A percentile compares a stretch with the other conserved stretches of the same genome.
phyloP scores from a whole-genome alignment of 2,329 filamentous ascomycete genomes.

The Nigrograna mackinnonii region DNA sequence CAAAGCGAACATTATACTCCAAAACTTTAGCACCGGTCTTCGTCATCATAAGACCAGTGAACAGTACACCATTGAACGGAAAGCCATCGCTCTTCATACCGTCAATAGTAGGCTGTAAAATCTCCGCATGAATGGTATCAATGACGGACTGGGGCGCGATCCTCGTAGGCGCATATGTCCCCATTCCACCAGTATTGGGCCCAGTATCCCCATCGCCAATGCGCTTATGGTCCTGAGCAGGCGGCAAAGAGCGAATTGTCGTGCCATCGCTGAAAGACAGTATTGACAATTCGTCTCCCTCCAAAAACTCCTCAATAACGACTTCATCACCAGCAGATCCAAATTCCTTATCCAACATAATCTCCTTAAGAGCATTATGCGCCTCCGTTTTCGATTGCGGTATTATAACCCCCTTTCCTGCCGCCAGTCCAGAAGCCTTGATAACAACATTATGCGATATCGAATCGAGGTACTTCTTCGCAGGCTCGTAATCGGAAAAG shows the following conservation, averaged over 20 bases:
- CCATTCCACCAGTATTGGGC: constrained; percentile 97
- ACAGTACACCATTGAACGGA: constrained; percentile 68
- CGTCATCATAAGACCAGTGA: constrained; percentile 94
- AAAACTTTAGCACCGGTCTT: constrained; percentile 77
- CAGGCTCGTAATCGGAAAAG: constrained; percentile 76
- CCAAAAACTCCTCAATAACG: constrained; percentile 91
- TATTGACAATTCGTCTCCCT: constrained; percentile 90
- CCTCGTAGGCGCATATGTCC: constrained; percentile 82
- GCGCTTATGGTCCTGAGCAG: constrained; percentile 96
- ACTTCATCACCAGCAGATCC: constrained; percentile 86
- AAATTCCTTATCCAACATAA: constrained; percentile 89
- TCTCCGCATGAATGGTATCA: constrained; percentile 74
- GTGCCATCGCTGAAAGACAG: constrained; percentile 90
- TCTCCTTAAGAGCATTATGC: constrained; percentile 77
- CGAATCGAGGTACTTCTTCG: constrained; percentile 67
- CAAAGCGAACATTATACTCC: constrained; percentile 93
- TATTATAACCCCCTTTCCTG: constrained; percentile 94
- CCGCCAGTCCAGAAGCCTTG: constrained; percentile 90
- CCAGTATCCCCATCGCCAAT: constrained; percentile 89
- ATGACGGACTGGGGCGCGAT: constrained; percentile 64
- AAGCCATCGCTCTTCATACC: constrained; percentile 78
- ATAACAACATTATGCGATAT: constrained; percentile 64
- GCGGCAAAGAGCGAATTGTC: constrained; percentile 79
- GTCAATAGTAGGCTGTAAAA: constrained; percentile 86
- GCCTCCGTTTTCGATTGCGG: constrained; percentile 82